phyloP scores from a whole-genome alignment of 1,284 basidiomycete genomes.

The Cyathus olla region DNA sequence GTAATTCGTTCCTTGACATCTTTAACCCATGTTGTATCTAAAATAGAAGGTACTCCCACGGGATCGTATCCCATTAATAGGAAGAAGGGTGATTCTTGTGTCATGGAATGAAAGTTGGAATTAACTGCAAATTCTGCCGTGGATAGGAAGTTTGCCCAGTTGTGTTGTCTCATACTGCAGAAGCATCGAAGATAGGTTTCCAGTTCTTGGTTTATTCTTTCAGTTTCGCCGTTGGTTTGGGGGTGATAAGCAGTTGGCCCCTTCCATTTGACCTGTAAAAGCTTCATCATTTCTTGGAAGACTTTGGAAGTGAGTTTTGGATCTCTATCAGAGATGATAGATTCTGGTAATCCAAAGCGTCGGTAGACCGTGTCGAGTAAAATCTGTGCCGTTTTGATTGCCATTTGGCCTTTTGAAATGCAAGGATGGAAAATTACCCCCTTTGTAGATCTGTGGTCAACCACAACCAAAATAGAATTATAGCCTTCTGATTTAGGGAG shows the following conservation, averaged over 20 bases:
- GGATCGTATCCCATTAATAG: no score
- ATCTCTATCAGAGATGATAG: slow-evolving; percentile 38
- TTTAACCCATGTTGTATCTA: no score
- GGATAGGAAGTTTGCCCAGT: slow-evolving; percentile 5
- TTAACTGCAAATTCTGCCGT: no score
- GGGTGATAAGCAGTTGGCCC: slow-evolving; percentile 38
- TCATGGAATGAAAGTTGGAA: no score
- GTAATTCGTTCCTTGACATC: no score
- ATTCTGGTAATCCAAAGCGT: slow-evolving; percentile 25
- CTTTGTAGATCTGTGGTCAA: slow-evolving; percentile 51
- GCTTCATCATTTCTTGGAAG: slow-evolving; percentile 4
- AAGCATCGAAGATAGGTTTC: slow-evolving; percentile 34
- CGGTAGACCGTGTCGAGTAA: slow-evolving; percentile 29
- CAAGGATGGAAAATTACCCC: slow-evolving; percentile 46
- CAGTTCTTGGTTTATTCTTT: slow-evolving; percentile 42
- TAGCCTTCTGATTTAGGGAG: slow-evolving; percentile 44
- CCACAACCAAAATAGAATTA: slow-evolving; percentile 42
- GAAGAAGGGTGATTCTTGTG: no score
- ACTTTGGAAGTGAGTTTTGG: slow-evolving; percentile 23
- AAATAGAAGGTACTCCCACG: no score
- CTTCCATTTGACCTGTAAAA: slow-evolving; percentile 26
- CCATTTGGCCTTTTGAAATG: slow-evolving; percentile 17
- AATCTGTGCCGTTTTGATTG: slow-evolving; percentile 20
- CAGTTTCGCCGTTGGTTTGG: slow-evolving; percentile 44
- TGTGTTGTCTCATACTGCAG: slow-evolving; percentile 6